These are phyloP conservation scores for Alternaria brassicae DNA, from an alignment of 2,329 filamentous ascomycete genomes.

Conservation along the genomic window DNA sequence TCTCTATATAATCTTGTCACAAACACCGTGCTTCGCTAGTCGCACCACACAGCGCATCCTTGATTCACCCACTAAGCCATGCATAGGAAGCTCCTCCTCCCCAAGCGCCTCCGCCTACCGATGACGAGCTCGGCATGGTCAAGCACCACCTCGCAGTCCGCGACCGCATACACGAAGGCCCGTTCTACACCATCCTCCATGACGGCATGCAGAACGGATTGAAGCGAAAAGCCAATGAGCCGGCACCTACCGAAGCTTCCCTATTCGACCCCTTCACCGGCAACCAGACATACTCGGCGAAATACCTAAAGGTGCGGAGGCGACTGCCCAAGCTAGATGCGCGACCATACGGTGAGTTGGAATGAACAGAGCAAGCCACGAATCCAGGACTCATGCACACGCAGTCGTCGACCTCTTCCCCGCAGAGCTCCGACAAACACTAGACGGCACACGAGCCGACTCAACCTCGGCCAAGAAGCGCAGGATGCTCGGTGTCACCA, in stretches of 20 bases:
- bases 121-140: conserved; percentile 57
- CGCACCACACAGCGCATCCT: conserved; percentile 3
- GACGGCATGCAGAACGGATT: conserved; percentile 55
- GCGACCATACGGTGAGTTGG: conserved; percentile 61
- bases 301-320: conserved; percentile 64
- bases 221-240: conserved; percentile 47
- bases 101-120: conserved; percentile 50
- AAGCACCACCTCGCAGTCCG: conserved; percentile 61
- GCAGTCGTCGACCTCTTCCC: conserved; percentile 66
- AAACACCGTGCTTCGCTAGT: conserved; percentile 9
- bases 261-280: conserved; percentile 67
- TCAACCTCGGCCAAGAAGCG: conserved; percentile 39
- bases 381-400: conserved; percentile 10
- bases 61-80: conserved; percentile 28
- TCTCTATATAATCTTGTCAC: conserved; percentile 16
- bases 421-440: conserved; percentile 62
- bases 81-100: conserved; percentile 44
- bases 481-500: conserved; percentile 44
- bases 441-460: conserved; percentile 51
- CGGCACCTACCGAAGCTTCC: conserved; percentile 45
- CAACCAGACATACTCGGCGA: conserved; percentile 66
- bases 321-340: conserved; percentile 62
- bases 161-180: conserved; percentile 64
- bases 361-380: not conserved
- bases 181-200: conserved; percentile 64